Evolutionary conservation across 176 grass and related monocot species (phyloP), one percentile per base, ranked within the genome.

Genomic region (Oryza longistaminata): DNA sequence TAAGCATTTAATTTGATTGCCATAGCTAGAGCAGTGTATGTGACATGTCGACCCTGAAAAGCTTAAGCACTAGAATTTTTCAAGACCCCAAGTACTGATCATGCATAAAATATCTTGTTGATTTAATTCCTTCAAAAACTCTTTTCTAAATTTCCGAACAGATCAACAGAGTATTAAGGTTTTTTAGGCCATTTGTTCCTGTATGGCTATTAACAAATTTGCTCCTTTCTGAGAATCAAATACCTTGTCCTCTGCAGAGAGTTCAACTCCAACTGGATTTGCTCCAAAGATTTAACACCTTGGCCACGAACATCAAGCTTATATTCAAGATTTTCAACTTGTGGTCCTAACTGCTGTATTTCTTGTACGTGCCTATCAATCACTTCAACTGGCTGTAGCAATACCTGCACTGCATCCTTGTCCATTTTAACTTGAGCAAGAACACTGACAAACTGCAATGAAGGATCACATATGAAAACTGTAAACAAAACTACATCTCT

Each of bases 231-330:
- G 35, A 82, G 44, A 85, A 81, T 46, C 6, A 60, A 53, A 48
- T 86, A 97, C 95, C 95, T 93, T 92, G 83, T 88, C 80, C 91
- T 93, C 89, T 93, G 91, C 69, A 93, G 15, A 85, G 89, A 76
- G 83, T 76, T 95, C 66, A 98, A 77, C 53, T 98, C 85, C 68
- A 87, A 70, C 75, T 95, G 91, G 84, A 98, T 93, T 87, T 98
- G 89, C 58, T 93, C 93, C 31, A 93, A 31, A 66, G 93, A 92
- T 93, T 78, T 93, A 52, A 88, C 93, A 81, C 93, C 93, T 87
- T 93, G 95, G 70, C 91, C 91, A 86, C 80, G 50, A 79, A 89
- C 95, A 95, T 98, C 91, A 76, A 97, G 91, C 65, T 82, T 87
- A 82, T 95, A 90, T 61, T 92, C 92, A 78, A 97, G 88, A 66